phyloP scores from a whole-genome alignment of 78 protist genomes.

The Dictyostelium capitatum region DNA sequence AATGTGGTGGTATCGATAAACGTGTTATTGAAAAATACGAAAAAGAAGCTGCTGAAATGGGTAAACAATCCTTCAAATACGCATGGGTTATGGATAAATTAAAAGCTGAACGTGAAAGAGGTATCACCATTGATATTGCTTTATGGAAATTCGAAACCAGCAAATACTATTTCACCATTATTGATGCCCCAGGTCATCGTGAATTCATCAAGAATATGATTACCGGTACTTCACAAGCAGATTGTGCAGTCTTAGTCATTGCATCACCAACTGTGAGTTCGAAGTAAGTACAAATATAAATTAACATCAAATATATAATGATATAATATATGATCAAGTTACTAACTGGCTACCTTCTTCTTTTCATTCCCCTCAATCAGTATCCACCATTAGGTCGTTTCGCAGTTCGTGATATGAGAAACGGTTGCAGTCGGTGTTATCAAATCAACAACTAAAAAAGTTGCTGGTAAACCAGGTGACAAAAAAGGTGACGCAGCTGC shows the following conservation, averaged over 20 bases:
- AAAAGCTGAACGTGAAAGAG: conserved; percentile 98
- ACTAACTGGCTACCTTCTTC: too few relatives aligned
- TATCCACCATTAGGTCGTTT: conserved; percentile 99
- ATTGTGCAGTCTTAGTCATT: conserved; percentile 95
- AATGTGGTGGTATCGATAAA: conserved; percentile 98
- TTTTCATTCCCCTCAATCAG: too few relatives aligned
- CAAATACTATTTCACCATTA: conserved; percentile 98
- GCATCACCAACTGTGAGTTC: conserved; percentile 95
- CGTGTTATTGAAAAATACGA: conserved; percentile 90
- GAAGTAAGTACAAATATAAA: too few relatives aligned
- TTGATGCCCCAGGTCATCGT: conserved; percentile 99
- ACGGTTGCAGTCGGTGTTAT: conserved; percentile 99
- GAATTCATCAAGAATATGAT: conserved; percentile 99
- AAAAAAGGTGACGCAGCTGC: conserved; percentile 52
- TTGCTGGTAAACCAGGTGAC: conserved; percentile 34
- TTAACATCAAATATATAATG: too few relatives aligned
- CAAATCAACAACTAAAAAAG: conserved; percentile 87
- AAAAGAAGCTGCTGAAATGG: conserved; percentile 96
- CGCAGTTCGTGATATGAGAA: conserved; percentile 99
- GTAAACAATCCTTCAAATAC: conserved; percentile 97
- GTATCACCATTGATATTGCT: conserved; percentile 97
- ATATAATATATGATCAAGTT: too few relatives aligned
- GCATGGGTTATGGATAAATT: conserved; percentile 99
- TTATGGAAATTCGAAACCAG: conserved; percentile 98
- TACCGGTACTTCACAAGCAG: conserved; percentile 99